A percentile compares a stretch with the other conserved stretches of the same genome.
Evolutionary conservation across 75 land plant species (phyloP).

Genomic region (Cunninghamia lanceolata): DNA sequence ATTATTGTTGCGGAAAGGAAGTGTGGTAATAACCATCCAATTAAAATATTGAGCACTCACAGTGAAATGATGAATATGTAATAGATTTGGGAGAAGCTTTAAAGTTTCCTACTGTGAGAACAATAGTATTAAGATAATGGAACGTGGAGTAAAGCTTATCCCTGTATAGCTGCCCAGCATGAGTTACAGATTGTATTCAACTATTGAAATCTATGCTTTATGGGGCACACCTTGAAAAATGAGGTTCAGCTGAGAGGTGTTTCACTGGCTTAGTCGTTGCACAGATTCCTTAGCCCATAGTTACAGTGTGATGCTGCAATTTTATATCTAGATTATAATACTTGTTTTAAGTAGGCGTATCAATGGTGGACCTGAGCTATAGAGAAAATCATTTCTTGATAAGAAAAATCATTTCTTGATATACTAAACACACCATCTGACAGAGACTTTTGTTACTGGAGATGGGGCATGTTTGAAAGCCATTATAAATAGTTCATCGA

Average conservation of each 20-base stretch:
- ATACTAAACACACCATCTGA: neutral
- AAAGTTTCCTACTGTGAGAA: neutral
- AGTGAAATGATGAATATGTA: neutral
- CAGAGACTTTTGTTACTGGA: neutral
- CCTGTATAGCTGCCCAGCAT: neutral
- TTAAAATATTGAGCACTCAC: neutral
- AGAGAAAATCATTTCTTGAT: neutral
- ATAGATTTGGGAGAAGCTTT: neutral
- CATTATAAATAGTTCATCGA: neutral
- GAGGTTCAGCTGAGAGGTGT: too few species aligned
- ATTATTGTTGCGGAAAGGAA: neutral
- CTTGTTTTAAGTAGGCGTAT: too few species aligned
- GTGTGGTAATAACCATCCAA: neutral
- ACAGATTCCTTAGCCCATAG: too few species aligned
- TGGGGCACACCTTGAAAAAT: neutral
- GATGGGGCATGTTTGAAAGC: too few species aligned
- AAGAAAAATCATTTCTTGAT: too few species aligned
- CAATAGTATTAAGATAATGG: neutral
- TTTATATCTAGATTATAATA: too few species aligned
- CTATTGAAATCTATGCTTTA: neutral
- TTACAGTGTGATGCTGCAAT: too few species aligned
- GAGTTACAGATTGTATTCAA: neutral
- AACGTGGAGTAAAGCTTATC: neutral
- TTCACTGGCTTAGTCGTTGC: too few species aligned
- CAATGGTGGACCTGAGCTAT: neutral